These are phyloP conservation scores for Phytophthora sp. DNA, from an alignment of 352 stramenopile species.

Conservation along the genomic window DNA sequence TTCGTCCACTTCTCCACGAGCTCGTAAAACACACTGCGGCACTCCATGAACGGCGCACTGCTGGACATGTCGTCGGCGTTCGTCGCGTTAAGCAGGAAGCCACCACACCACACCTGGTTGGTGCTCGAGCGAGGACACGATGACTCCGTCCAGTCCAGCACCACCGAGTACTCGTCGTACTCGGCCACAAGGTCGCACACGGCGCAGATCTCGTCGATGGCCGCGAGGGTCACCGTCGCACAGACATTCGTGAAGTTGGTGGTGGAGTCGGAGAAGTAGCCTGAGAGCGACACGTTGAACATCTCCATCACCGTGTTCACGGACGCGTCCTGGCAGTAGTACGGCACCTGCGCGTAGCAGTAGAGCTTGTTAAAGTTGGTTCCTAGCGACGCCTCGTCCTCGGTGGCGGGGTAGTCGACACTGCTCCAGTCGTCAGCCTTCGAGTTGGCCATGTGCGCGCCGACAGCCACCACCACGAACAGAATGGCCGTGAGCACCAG, in stretches of 20 bases:
- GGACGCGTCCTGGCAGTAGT: conserved; percentile 69
- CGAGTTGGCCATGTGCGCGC: conserved; percentile 56
- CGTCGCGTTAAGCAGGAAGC: conserved; percentile 64
- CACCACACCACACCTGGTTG: conserved; percentile 77
- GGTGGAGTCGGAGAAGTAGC: conserved; percentile 43
- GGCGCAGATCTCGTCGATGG: conserved; percentile 61
- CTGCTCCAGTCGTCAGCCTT: conserved; percentile 59
- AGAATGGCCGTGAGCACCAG: conserved; percentile 62
- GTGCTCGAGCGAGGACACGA: conserved; percentile 54
- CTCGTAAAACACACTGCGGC: conserved; percentile 60
- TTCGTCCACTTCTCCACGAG: conserved; percentile 77
- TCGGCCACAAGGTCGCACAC: conserved; percentile 59
- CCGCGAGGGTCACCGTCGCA: conserved; percentile 39
- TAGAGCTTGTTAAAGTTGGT: conserved; percentile 84
- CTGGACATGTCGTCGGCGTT: conserved; percentile 42
- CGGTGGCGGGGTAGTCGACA: conserved; percentile 49
- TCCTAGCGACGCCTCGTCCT: conserved; percentile 56
- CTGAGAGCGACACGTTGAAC: conserved; percentile 56
- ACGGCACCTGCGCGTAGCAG: conserved; percentile 79
- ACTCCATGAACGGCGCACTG: conserved; percentile 70
- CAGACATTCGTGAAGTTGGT: conserved; percentile 66
- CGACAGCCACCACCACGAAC: conserved; percentile 73
- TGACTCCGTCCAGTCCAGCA: conserved; percentile 69
- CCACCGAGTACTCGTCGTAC: conserved; percentile 66
- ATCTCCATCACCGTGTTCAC: conserved; percentile 55